Base-by-base conservation (phyloP, 805 yeast species). In the Yarrowia sp. region DNA sequence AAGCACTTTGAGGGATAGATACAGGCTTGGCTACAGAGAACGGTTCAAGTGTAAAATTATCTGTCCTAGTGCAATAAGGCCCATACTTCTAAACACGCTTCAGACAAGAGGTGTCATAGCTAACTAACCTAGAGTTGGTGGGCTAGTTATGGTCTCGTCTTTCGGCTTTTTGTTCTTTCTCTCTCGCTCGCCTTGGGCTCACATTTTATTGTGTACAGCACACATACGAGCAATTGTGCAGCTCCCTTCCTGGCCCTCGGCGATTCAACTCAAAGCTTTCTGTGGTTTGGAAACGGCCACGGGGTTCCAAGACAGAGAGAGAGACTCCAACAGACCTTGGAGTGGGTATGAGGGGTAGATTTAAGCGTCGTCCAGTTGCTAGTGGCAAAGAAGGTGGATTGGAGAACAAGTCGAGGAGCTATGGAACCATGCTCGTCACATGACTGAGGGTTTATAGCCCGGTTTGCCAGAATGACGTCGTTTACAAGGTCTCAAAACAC, bases 391-490 rank as follows among this genome's bases (percentile, higher is more conserved):
- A n/a, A n/a, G n/a, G n/a, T n/a, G n/a, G n/a, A n/a, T n/a, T n/a
- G n/a, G n/a, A n/a, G n/a, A n/a, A n/a, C n/a, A n/a, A n/a, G n/a
- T n/a, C n/a, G n/a, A n/a, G n/a, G n/a, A n/a, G n/a, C n/a, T n/a
- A n/a, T n/a, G n/a, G n/a, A n/a, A n/a, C n/a, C n/a, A n/a, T n/a
- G n/a, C 8, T 22, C 32, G 7, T 46, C 51, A 48, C 54, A 48
- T 48, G 38, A 48, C 54, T 8, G 3, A 11, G 9, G 6, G 8
- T 19, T 43, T 32, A n/a, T 26, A 38, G 43, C 43, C 24, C 40
- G 24, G 24, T 19, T 17, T 14, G 19, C 22, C 51, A n/a, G 35
- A 32, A 51, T 51, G 58, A 51, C 58, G 58, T 51, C 58, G 58
- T 51, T 35, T 48, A 32, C 14, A 48, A 30, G 30, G 54, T 30